Percentiles rank a stretch among this genome's conserved stretches.
Evolutionary conservation across 2,329 filamentous ascomycete species (phyloP).

Genomic region (Venturia aucupariae): DNA sequence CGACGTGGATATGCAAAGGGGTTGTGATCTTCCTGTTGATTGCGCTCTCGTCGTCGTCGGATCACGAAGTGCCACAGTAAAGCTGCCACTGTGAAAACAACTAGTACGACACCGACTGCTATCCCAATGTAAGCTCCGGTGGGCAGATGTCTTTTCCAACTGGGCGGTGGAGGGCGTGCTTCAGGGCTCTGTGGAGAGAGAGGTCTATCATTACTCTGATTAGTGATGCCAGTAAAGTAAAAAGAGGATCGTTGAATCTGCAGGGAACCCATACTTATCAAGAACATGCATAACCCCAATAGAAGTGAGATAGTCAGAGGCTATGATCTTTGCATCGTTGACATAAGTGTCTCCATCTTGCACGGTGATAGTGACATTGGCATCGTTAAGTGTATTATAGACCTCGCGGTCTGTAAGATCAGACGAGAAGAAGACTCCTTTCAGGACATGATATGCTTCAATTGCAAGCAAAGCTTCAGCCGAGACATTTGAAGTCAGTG

Average conservation of each 20-base stretch:
- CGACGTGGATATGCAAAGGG: neutral
- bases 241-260: neutral
- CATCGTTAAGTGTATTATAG: neutral
- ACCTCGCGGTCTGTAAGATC: neutral
- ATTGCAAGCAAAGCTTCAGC: neutral
- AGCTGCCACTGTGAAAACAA: neutral
- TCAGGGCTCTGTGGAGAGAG: neutral
- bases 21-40: neutral
- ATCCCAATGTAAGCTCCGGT: constrained; percentile 4
- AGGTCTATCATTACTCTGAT: neutral
- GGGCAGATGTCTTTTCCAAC: neutral
- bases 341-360: neutral
- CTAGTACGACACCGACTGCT: neutral
- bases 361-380: neutral
- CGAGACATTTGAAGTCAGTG: neutral
- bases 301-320: neutral
- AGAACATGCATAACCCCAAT: neutral
- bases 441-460: neutral
- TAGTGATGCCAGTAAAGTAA: neutral
- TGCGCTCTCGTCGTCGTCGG: neutral
- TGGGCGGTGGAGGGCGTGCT: neutral
- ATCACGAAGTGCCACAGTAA: constrained; percentile 1
- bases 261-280: neutral
- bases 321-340: constrained; percentile 3
- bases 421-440: neutral